These are phyloP conservation scores for Lodderomyces oxycetoniae DNA, from an alignment of 1,139 yeast genomes.

Conservation along the genomic window DNA sequence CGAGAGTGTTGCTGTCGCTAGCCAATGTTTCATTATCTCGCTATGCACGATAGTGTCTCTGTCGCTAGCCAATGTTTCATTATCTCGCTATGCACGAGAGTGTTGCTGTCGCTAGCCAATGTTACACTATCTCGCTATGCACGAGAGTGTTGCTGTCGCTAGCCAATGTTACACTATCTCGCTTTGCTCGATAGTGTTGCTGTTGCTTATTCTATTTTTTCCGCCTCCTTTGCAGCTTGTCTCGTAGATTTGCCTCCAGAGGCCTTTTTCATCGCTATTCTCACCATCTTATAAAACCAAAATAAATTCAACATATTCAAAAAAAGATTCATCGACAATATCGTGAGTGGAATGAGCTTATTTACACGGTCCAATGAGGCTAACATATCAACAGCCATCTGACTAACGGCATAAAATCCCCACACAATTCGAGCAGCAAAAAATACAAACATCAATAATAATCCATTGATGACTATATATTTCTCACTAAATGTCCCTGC, in stretches of 20 bases:
- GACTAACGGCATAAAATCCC: constrained; percentile 74
- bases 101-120: no score
- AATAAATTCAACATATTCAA: constrained; percentile 66
- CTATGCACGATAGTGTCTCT: no score
- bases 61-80: no score
- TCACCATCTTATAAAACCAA: constrained; percentile 83
- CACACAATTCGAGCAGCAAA: constrained; percentile 76
- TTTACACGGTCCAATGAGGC: constrained; percentile 27
- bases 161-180: no score
- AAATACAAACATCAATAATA: constrained; percentile 62
- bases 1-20: no score
- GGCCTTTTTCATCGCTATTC: constrained; percentile 56
- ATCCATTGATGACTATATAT: constrained; percentile 62
- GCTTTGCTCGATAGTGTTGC: no score
- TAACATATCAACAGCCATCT: constrained; percentile 52
- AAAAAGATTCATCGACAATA: constrained; percentile 57
- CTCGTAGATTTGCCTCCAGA: constrained; percentile 21
- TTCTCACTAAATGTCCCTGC: constrained; percentile 48
- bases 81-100: no score
- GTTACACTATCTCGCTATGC: no score
- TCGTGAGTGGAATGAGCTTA: constrained; percentile 29
- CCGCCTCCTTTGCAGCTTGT: constrained; percentile 20
- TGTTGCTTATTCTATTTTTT: constrained; percentile 21
- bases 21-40: no score
- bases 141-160: no score